Evolutionary conservation across 2,329 filamentous ascomycete genomes (phyloP), one percentile per base, ranked within the genome.

Genomic region (Colletotrichum sp.): DNA sequence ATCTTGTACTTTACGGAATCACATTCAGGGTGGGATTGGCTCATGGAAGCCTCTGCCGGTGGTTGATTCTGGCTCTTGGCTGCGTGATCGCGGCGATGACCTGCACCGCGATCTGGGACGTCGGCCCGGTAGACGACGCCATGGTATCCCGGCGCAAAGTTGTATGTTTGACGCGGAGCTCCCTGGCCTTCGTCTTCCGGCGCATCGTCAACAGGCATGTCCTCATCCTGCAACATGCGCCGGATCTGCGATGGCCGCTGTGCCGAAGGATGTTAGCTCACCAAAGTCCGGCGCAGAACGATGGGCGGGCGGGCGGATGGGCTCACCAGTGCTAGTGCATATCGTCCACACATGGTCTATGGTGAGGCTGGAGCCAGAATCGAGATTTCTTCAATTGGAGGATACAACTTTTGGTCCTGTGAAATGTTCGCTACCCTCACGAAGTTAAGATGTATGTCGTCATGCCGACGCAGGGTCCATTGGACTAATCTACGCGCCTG

Each of bases 111-210:
- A 74, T 93, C 92, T 15, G 92, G 89, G 8, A 90, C 89, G 67
- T 95, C 92, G 38, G 95, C 95, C 75, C 96, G 92, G 82, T 98
- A 98, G 30, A 98, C 94, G 28, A 97, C 88, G 38, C 97, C 96
- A 80, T 94, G 90, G 77, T 95, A 94, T 0, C 96, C 94, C 0
- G 97, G 97, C 0, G 96, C 95, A 82, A 99, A 97, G 83, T 98
- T 98, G 86, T 97, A 98, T 43, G 91, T 95, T 81, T 95, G 94
- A 48, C 94, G 91, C 2, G 91, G 91, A 2, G 87, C 85, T 3
- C 80, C 82, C 18, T 93, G 89, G 71, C 83, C 90, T 21, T 95
- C 91, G 79, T 98, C 95, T 6, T 91, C 90, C 0, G 95, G 94
- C 1, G 91, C 92, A 72, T 95, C 91, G 73, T 93, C 89, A 4